Percentiles rank a stretch among this genome's conserved stretches.
Evolutionary conservation across 78 protist genomes (phyloP).

Genomic region (Cavenderia fasciculata): DNA sequence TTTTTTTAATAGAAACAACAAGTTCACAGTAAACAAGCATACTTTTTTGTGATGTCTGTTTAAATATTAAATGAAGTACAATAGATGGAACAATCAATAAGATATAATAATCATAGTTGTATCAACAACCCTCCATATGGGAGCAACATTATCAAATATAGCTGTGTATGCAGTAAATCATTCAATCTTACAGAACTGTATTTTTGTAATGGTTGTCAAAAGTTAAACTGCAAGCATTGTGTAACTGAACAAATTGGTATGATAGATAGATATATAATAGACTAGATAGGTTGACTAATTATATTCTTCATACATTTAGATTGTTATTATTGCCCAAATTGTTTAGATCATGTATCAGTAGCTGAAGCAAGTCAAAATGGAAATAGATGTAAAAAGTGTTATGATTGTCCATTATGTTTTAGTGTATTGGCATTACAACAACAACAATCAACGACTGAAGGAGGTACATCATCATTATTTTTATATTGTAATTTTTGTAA

Average conservation of each 20-base stretch:
- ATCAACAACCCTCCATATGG: neutral
- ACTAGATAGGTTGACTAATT: too few species aligned
- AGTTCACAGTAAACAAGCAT: too few species aligned
- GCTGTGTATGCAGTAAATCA: slow-evolving; percentile 55
- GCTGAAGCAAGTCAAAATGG: slow-evolving; percentile 54
- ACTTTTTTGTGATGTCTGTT: too few species aligned
- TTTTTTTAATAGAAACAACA: too few species aligned
- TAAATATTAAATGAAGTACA: too few species aligned
- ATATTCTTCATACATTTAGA: too few species aligned
- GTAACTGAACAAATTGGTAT: slow-evolving; percentile 28
- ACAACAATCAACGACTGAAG: neutral
- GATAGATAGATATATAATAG: too few species aligned
- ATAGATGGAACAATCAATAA: too few species aligned
- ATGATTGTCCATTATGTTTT: slow-evolving; percentile 68
- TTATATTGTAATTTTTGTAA: slow-evolving; percentile 64
- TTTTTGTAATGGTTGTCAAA: slow-evolving; percentile 47
- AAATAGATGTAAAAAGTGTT: slow-evolving; percentile 65
- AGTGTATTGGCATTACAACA: slow-evolving; percentile 23
- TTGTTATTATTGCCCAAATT: slow-evolving; percentile 56
- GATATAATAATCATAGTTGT: neutral
- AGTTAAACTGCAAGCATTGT: slow-evolving; percentile 53
- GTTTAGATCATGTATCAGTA: slow-evolving; percentile 29
- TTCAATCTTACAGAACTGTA: slow-evolving; percentile 29
- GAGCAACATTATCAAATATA: slow-evolving; percentile 18
- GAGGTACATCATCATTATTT: slow-evolving; percentile 20